A percentile compares a stretch with the other conserved stretches of the same genome.
Conservation (phyloP, 345 rosid species). For the Sonneratia alba region DNA sequence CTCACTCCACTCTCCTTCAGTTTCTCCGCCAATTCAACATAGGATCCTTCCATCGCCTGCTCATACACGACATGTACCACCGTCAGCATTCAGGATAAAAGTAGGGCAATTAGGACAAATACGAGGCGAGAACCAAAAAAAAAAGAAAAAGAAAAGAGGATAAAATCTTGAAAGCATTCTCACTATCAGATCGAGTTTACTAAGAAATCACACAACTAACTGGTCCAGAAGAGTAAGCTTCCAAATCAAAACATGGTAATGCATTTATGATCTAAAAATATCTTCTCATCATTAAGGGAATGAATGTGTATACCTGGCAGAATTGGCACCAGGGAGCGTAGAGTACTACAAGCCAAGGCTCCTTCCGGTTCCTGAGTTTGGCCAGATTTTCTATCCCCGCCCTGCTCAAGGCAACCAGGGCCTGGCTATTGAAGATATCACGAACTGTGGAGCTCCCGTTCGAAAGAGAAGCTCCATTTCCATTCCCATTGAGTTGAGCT, state of each 20-base stretch:
- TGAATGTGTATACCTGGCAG: conserved; percentile 47
- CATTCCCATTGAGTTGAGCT: conserved; percentile 25
- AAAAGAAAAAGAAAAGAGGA: too few species aligned
- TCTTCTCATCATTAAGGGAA: not conserved
- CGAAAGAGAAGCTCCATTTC: conserved; percentile 11
- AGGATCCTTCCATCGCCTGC: conserved; percentile 75
- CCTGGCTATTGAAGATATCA: conserved; percentile 56
- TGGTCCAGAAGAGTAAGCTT: too few species aligned
- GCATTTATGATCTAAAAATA: not conserved
- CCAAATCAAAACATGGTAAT: not conserved
- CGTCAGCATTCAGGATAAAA: not conserved
- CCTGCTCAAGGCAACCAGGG: conserved; percentile 53
- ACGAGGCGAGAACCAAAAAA: too few species aligned
- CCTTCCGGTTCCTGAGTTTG: conserved; percentile 54
- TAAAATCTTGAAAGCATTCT: too few species aligned
- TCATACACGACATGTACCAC: not conserved
- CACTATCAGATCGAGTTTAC: too few species aligned
- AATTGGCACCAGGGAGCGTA: conserved; percentile 98
- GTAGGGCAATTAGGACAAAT: not conserved
- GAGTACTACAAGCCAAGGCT: conserved; percentile 80
- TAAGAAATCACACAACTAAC: too few species aligned
- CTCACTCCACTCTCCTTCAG: conserved; percentile 65
- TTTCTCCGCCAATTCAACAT: conserved; percentile 64
- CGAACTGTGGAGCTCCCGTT: conserved; percentile 7
- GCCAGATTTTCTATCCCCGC: conserved; percentile 72